These are phyloP conservation scores for Ilyonectria robusta DNA, from an alignment of 2,329 filamentous ascomycete genomes.

Conservation along the genomic window DNA sequence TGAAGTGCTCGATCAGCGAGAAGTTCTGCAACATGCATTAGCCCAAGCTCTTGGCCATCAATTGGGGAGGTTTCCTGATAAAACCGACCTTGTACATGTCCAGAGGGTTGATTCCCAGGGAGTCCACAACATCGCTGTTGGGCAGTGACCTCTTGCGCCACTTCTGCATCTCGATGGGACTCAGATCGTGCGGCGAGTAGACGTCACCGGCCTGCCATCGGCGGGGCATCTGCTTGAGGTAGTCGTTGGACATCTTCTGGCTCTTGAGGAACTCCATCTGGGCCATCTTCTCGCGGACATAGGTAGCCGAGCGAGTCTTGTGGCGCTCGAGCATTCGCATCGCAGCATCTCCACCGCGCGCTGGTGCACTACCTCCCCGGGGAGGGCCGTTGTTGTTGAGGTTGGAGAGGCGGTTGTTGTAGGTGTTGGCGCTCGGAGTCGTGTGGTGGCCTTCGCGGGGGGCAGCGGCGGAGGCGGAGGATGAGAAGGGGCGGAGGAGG, in stretches of 20 bases:
- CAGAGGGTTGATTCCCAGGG: constrained; percentile 83
- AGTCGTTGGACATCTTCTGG: constrained; percentile 63
- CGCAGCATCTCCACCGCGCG: constrained; percentile 46
- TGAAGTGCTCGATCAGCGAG: constrained; percentile 89
- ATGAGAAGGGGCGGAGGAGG: constrained; percentile 49
- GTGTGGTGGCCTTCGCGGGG: constrained; percentile 40
- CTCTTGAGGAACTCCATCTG: constrained; percentile 57
- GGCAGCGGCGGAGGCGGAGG: constrained; percentile 45
- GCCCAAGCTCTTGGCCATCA: not conserved
- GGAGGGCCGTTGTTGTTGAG: constrained; percentile 29
- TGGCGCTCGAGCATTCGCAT: constrained; percentile 47
- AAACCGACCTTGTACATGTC: constrained; percentile 86
- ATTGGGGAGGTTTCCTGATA: not conserved
- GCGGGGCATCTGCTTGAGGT: constrained; percentile 76
- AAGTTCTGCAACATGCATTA: constrained; percentile 78
- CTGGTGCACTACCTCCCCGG: constrained; percentile 7
- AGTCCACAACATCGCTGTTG: constrained; percentile 81
- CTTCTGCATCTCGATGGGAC: constrained; percentile 82
- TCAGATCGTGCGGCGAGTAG: constrained; percentile 92
- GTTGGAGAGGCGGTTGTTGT: constrained; percentile 41
- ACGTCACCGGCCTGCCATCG: constrained; percentile 85
- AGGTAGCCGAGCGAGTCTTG: constrained; percentile 39
- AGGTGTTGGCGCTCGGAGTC: constrained; percentile 34
- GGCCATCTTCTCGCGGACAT: constrained; percentile 48
- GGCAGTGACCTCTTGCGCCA: constrained; percentile 76